These are phyloP conservation scores for Fusarium drepaniforme DNA, from an alignment of 2,329 filamentous ascomycete species.

Conservation along the genomic window DNA sequence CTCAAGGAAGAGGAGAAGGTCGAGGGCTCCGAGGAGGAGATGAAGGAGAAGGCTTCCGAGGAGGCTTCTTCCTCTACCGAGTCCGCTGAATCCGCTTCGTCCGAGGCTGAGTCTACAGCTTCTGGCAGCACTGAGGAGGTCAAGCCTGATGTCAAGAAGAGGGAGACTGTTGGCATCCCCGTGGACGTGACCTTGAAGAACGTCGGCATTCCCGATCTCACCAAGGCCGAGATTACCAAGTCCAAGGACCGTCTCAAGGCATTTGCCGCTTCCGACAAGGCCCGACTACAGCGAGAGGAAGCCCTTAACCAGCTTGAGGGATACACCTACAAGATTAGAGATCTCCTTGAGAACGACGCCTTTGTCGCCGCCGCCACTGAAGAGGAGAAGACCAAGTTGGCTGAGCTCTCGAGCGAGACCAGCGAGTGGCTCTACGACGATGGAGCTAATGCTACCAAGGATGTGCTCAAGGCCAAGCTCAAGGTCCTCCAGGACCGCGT, in stretches of 20 bases:
- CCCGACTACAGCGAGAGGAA: conserved; percentile 83
- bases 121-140: conserved; percentile 59
- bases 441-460: conserved; percentile 79
- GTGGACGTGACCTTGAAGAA: conserved; percentile 64
- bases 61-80: conserved; percentile 41
- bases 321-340: conserved; percentile 90
- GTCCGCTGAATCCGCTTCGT: conserved; percentile 43
- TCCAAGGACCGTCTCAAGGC: conserved; percentile 80
- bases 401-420: conserved; percentile 74
- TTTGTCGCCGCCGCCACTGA: conserved; percentile 81
- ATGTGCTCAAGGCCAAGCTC: conserved; percentile 81
- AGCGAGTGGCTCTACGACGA: conserved; percentile 95
- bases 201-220: conserved; percentile 61
- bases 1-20: conserved; percentile 65
- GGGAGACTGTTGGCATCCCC: conserved; percentile 68
- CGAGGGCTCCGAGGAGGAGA: conserved; percentile 53
- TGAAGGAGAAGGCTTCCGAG: conserved; percentile 55
- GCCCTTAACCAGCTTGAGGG: conserved; percentile 92
- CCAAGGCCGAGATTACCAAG: conserved; percentile 62
- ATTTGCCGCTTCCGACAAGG: conserved; percentile 87
- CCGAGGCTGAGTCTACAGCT: conserved; percentile 55
- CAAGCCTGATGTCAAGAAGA: conserved; percentile 69
- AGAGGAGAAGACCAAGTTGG: conserved; percentile 74
- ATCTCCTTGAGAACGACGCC: conserved; percentile 81
- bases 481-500: conserved; percentile 83